A percentile compares a stretch with the other conserved stretches of the same genome.
Evolutionary conservation across 108 stramenopile genomes (phyloP).

Genomic region (Hondaea fermentalgiana): DNA sequence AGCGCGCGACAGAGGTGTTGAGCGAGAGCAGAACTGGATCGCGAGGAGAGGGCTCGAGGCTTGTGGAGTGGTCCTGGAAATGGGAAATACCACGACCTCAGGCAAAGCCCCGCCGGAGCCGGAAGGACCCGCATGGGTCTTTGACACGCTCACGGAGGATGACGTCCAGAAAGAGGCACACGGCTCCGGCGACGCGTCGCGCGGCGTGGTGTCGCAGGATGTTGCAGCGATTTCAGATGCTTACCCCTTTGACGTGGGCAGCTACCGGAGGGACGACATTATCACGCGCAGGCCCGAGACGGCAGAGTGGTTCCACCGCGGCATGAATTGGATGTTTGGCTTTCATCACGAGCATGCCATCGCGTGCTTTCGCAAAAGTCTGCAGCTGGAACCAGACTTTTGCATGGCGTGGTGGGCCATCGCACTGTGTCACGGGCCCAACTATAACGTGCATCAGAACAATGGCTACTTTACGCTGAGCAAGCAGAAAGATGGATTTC

Average conservation of each 20-base stretch:
- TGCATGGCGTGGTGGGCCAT: slow-evolving; percentile 36
- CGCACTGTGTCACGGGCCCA: slow-evolving; percentile 12
- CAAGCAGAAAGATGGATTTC: slow-evolving; percentile 20
- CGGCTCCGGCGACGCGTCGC: no score
- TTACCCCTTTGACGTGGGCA: not conserved
- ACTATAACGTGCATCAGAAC: slow-evolving; percentile 19
- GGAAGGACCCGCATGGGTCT: no score
- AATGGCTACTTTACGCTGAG: slow-evolving; percentile 29
- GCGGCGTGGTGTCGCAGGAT: no score
- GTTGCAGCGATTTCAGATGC: not conserved
- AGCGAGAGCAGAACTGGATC: no score
- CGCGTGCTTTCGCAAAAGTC: slow-evolving; percentile 22
- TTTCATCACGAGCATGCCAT: slow-evolving; percentile 36
- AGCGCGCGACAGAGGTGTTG: no score
- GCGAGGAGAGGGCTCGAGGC: no score
- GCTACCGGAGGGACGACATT: not conserved
- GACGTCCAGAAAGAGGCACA: no score
- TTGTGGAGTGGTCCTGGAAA: no score
- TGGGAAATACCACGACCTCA: no score
- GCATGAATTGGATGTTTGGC: slow-evolving; percentile 29
- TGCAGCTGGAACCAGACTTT: slow-evolving; percentile 22
- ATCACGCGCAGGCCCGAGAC: not conserved
- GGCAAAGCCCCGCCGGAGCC: no score
- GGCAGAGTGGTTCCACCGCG: slow-evolving; percentile 29
- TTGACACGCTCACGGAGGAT: no score